Evolutionary conservation across 2,329 filamentous ascomycete species (phyloP).

Genomic region (Neopestalotiopsis sp.): DNA sequence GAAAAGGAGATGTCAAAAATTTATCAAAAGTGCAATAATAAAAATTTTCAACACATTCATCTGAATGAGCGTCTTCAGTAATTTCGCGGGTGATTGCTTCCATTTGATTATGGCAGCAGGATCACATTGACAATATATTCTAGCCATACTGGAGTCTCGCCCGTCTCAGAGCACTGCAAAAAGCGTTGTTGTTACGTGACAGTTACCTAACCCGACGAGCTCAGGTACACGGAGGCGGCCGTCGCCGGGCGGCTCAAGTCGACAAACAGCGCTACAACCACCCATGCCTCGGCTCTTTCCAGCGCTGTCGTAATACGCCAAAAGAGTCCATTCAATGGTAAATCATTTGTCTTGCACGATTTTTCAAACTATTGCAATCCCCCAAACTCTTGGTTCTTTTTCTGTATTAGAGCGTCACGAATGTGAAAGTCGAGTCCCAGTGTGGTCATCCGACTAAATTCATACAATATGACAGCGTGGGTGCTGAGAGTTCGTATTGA

Average conservation of each 20-base stretch:
- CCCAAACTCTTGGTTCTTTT: not conserved
- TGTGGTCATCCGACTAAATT: not conserved
- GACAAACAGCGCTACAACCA: not conserved
- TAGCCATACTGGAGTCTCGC: not conserved
- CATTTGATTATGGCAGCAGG: not conserved
- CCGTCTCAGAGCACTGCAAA: not conserved
- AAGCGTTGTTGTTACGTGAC: slow-evolving; percentile 5
- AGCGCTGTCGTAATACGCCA: not conserved
- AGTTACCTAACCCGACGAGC: slow-evolving; percentile 9
- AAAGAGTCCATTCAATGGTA: not conserved
- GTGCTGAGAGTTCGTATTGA: not conserved
- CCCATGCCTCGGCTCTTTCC: not conserved
- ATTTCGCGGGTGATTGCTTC: not conserved
- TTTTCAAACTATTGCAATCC: not conserved
- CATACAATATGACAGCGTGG: not conserved
- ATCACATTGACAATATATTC: slow-evolving; percentile 2
- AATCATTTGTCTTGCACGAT: not conserved
- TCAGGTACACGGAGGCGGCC: slow-evolving; percentile 5
- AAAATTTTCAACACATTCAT: not conserved
- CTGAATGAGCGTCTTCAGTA: not conserved
- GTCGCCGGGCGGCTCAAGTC: slow-evolving; percentile 1
- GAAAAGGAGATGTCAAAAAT: not conserved
- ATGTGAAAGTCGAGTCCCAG: not conserved
- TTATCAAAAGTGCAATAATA: not conserved
- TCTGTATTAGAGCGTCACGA: not conserved